A percentile compares a stretch with the other conserved stretches of the same genome.
Evolutionary conservation across 1,139 yeast species (phyloP).

Genomic region (Candida sp.): DNA sequence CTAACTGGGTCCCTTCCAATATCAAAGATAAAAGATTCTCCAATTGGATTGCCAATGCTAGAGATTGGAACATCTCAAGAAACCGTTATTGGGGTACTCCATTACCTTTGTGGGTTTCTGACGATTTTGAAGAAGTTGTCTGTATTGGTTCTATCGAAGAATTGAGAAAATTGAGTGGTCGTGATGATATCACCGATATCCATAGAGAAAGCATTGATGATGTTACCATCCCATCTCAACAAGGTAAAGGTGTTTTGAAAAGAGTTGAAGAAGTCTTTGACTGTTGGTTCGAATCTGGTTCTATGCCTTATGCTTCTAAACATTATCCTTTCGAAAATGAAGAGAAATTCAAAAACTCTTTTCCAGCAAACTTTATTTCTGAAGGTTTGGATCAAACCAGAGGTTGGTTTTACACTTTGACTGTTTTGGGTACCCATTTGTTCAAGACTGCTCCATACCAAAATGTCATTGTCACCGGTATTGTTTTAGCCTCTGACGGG

Average conservation of each 20-base stretch:
- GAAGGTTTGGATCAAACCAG: constrained; percentile 99
- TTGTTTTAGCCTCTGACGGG: constrained; percentile 97
- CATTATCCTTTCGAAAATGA: constrained; percentile 94
- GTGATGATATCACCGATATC: constrained; percentile 74
- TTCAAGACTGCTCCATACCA: constrained; percentile 92
- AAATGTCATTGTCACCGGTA: constrained; percentile 95
- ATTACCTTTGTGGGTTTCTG: constrained; percentile 95
- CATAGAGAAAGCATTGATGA: constrained; percentile 93
- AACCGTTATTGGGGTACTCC: constrained; percentile 99
- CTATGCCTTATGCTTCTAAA: constrained; percentile 97
- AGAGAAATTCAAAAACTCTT: constrained; percentile 69
- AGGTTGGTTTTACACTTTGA: constrained; percentile 99
- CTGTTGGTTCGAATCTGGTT: constrained; percentile 99
- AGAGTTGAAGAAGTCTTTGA: constrained; percentile 98
- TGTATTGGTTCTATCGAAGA: constrained; percentile 92
- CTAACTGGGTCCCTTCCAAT: constrained; percentile 91
- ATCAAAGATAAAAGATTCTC: constrained; percentile 94
- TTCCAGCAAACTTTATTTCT: constrained; percentile 97
- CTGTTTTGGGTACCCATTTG: constrained; percentile 93
- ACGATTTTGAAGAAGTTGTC: constrained; percentile 87
- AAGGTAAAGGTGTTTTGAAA: constrained; percentile 82
- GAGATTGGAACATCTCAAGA: constrained; percentile 99
- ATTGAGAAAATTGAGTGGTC: constrained; percentile 81
- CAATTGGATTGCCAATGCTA: constrained; percentile 97
- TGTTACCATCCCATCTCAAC: constrained; percentile 89